These are phyloP conservation scores for Trichomonas vaginalis DNA, from an alignment of 208 protist genomes.

Conservation along the genomic window DNA sequence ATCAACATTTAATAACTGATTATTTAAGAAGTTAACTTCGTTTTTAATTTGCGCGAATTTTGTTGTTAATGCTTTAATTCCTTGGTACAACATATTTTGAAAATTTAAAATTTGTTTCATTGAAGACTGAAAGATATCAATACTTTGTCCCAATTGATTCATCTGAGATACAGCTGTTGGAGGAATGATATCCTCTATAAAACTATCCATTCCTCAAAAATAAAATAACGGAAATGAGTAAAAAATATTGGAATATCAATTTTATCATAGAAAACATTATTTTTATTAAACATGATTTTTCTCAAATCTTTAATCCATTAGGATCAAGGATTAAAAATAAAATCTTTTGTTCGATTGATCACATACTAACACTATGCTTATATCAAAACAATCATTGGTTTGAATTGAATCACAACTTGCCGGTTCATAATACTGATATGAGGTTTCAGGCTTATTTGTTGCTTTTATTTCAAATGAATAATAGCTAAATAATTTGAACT, in stretches of 20 bases:
- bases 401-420: too few species aligned
- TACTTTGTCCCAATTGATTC: background rate
- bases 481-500: too few species aligned
- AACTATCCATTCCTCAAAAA: background rate
- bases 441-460: too few species aligned
- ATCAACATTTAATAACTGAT: background rate
- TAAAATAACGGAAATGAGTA: too few species aligned
- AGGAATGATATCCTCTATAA: background rate
- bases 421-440: too few species aligned
- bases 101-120: slow-evolving; percentile 14
- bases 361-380: too few species aligned
- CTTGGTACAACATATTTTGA: background rate
- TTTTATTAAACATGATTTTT: too few species aligned
- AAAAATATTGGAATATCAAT: background rate
- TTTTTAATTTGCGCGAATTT: background rate
- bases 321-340: too few species aligned
- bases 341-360: too few species aligned
- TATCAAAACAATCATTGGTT: too few species aligned
- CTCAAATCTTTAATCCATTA: too few species aligned
- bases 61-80: background rate
- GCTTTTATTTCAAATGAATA: too few species aligned
- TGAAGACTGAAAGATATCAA: background rate
- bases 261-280: background rate
- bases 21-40: background rate
- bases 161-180: background rate